Evolutionary conservation across 805 yeast species (phyloP), one percentile per base, ranked within the genome.

Genomic region (Kregervanrija delftensis): DNA sequence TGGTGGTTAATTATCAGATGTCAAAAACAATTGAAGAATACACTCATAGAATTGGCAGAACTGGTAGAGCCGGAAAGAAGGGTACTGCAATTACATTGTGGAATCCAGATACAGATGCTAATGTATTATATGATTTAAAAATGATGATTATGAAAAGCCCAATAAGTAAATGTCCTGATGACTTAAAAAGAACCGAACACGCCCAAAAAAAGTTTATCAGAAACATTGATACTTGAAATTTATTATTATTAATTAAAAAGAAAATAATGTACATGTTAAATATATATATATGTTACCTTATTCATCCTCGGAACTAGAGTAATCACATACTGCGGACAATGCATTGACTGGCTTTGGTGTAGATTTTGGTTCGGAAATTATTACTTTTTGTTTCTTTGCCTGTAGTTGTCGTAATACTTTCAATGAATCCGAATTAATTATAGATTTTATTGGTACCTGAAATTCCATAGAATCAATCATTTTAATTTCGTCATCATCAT

Each of bases 1-100:
- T 90, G 33, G 98, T 91, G 9, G 63, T 93, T 15, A 93, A 91
- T 61, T 90, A 74, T 58, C 96, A 91, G 54, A 83, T 90, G 90
- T 67, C 89, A 9, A 76, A 72, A 49, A 71, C 72, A 32, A 76
- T 89, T 38, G 96, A 89, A 50, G 90, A 84, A 47, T 91, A 89
- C 55, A 77, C 91, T 14, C 99, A 91, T 64, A 74, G 98, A 58
- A 83, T 91, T 41, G 99, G 99, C 46, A 80, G 99, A 66, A 91
- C 99, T 0, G 99, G 98, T 34, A 77, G 99, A 63, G 97, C 96
- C 0, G 98, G 97, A 0, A 78, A 76, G 39, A 60, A 59, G 5
- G 99, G 99, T 38, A 69, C 74, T 9, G 83, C 96, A 4, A 68
- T 81, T 11, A 84, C 96, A 0, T 85, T 86, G 51, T 61, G 89